Evolutionary conservation across 208 protist genomes (phyloP), one percentile per base, ranked within the genome.

Genomic region (Zelonia costaricensis): DNA sequence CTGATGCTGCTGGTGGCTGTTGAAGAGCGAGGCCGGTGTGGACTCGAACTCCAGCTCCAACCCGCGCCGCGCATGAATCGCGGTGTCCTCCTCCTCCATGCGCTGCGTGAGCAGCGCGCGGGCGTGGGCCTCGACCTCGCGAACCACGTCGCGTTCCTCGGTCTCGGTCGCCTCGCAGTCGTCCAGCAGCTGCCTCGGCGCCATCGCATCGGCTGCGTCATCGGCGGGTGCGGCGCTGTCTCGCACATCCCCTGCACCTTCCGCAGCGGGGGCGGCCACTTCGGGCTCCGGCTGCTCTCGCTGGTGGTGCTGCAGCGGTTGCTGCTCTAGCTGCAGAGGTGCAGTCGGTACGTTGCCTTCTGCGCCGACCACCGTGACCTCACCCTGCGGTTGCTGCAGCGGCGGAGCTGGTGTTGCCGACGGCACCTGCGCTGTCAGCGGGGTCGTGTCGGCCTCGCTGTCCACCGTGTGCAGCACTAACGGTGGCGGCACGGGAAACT

Each of bases 391-490:
- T n/a, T n/a, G n/a, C n/a, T n/a, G 33, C 30, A 18, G 30, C n/a
- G 25, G 36, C 49, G 12, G 2, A 4, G 20, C 8, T 18, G 20
- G 2, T n/a, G 33, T 20, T 33, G 2, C 9, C 33, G n/a, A 20
- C 4, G 10, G n/a, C 33, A 20, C 10, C 30, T 27, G 23, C 12
- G 52, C 35, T 23, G 16, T 33, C 22, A 0, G 33, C 5, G 2
- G n/a, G 20, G 23, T 31, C 52, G 20, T 57, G 35, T n/a, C n/a
- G n/a, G n/a, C n/a, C n/a, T n/a, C n/a, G n/a, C n/a, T n/a, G n/a
- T 92, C 86, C 13, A 92, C 47, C 4, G 86, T 92, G 53, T 81
- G 82, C 54, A 92, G 69, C 36, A 62, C 58, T 38, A 92, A 67
- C 52, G 81, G 82, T 15, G 85, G 74, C 1, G 82, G 81, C 12